Conservation (phyloP, 108 stramenopile species). For the Cyclotella baltica region DNA sequence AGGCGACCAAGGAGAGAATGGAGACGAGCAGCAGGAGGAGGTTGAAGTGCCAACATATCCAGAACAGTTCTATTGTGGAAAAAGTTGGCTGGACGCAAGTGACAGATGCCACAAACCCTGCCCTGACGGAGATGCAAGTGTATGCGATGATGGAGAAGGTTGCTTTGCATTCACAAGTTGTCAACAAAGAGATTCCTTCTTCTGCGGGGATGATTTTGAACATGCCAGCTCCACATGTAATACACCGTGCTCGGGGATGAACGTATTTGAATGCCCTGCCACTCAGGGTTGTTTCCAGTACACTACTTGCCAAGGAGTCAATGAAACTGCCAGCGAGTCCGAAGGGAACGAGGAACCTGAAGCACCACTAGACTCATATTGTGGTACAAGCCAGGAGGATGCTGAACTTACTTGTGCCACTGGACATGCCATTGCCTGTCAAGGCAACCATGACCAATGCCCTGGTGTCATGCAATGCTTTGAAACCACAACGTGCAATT, state of each 20-base stretch:
- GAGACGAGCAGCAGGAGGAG: background rate
- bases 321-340: background rate
- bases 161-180: slow-evolving; percentile 50
- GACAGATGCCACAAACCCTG: slow-evolving; percentile 30
- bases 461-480: slow-evolving; percentile 39
- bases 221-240: slow-evolving; percentile 40
- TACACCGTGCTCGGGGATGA: slow-evolving; percentile 22
- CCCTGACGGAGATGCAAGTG: slow-evolving; percentile 29
- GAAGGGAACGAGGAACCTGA: background rate
- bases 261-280: slow-evolving; percentile 30
- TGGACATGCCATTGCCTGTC: slow-evolving; percentile 38
- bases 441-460: slow-evolving; percentile 30
- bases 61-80: slow-evolving; percentile 41
- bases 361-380: slow-evolving; percentile 28
- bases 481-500: slow-evolving; percentile 31
- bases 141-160: slow-evolving; percentile 27
- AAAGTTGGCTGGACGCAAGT: slow-evolving; percentile 35
- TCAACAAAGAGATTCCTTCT: slow-evolving; percentile 26
- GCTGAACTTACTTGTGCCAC: slow-evolving; percentile 36
- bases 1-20: background rate
- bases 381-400: slow-evolving; percentile 34
- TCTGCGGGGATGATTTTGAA: slow-evolving; percentile 27
- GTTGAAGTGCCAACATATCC: slow-evolving; percentile 15
- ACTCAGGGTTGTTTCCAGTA: slow-evolving; percentile 42
- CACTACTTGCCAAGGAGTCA: slow-evolving; percentile 41